Evolutionary conservation across 495 filamentous ascomycete species (phyloP).

Genomic region (Daldinia childiae): DNA sequence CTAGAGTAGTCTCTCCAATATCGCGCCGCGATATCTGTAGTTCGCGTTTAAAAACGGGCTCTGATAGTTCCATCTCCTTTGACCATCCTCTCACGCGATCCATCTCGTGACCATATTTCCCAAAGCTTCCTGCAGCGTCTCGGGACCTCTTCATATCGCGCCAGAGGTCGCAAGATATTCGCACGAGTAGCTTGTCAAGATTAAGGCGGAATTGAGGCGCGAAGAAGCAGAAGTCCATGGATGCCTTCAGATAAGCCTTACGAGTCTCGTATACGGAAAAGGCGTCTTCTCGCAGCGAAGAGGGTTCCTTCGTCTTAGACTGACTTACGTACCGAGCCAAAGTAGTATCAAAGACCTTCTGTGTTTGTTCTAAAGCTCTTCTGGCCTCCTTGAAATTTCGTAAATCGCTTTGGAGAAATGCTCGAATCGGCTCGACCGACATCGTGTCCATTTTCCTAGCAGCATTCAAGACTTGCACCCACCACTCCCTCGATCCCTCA

Average conservation of each 20-base stretch:
- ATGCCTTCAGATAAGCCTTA: slow-evolving; percentile 88
- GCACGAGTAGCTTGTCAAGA: slow-evolving; percentile 86
- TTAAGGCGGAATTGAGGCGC: slow-evolving; percentile 82
- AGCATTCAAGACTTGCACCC: slow-evolving; percentile 74
- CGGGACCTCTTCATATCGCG: slow-evolving; percentile 77
- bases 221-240: slow-evolving; percentile 90
- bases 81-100: slow-evolving; percentile 91
- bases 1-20: slow-evolving; percentile 80
- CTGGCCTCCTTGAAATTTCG: slow-evolving; percentile 73
- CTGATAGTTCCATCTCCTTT: slow-evolving; percentile 87
- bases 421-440: slow-evolving; percentile 81
- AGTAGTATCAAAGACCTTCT: slow-evolving; percentile 82
- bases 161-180: slow-evolving; percentile 85
- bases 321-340: slow-evolving; percentile 82
- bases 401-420: slow-evolving; percentile 77
- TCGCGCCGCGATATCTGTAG: slow-evolving; percentile 79
- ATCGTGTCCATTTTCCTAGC: slow-evolving; percentile 77
- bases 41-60: slow-evolving; percentile 80
- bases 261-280: slow-evolving; percentile 95
- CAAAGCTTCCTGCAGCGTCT: slow-evolving; percentile 67
- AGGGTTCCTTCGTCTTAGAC: slow-evolving; percentile 92
- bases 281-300: slow-evolving; percentile 89
- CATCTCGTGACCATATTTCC: slow-evolving; percentile 77
- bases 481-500: slow-evolving; percentile 86
- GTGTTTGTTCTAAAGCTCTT: slow-evolving; percentile 76